Conservation (phyloP, 352 stramenopile species). For the Pythium volutum region DNA sequence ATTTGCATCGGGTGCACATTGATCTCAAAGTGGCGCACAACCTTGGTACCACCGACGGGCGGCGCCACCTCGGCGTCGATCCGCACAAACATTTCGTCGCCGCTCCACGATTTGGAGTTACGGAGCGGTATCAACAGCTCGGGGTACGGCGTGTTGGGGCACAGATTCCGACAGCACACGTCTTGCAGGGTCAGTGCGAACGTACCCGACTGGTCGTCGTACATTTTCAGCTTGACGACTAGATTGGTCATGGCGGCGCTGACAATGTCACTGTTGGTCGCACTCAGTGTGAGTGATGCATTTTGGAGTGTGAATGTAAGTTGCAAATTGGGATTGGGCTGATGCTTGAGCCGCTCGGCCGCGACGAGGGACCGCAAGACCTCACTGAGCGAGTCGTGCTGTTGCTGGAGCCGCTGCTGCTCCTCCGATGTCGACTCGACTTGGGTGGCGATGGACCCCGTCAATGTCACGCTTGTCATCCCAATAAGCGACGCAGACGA, state of each 20-base stretch:
- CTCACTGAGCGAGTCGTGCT: conserved; percentile 44
- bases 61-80: conserved; percentile 71
- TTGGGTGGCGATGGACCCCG: conserved; percentile 30
- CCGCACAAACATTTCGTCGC: conserved; percentile 65
- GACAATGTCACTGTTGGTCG: conserved; percentile 61
- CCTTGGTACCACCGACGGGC: conserved; percentile 47
- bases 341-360: conserved; percentile 36
- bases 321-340: conserved; percentile 55
- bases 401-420: conserved; percentile 39
- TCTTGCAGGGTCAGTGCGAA: conserved; percentile 56
- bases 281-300: conserved; percentile 59
- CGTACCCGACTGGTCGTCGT: conserved; percentile 65
- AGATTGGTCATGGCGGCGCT: conserved; percentile 40
- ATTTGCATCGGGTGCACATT: conserved; percentile 86
- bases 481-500: conserved; percentile 31
- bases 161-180: conserved; percentile 63
- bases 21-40: conserved; percentile 83
- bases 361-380: conserved; percentile 36
- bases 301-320: conserved; percentile 55
- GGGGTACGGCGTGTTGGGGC: conserved; percentile 63
- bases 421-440: conserved; percentile 45
- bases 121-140: conserved; percentile 53
- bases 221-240: conserved; percentile 62
- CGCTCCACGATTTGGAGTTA: conserved; percentile 48
- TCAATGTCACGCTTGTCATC: conserved; percentile 35